These are phyloP conservation scores for Phytopythium vexans DNA, from an alignment of 352 stramenopile species.

Conservation along the genomic window DNA sequence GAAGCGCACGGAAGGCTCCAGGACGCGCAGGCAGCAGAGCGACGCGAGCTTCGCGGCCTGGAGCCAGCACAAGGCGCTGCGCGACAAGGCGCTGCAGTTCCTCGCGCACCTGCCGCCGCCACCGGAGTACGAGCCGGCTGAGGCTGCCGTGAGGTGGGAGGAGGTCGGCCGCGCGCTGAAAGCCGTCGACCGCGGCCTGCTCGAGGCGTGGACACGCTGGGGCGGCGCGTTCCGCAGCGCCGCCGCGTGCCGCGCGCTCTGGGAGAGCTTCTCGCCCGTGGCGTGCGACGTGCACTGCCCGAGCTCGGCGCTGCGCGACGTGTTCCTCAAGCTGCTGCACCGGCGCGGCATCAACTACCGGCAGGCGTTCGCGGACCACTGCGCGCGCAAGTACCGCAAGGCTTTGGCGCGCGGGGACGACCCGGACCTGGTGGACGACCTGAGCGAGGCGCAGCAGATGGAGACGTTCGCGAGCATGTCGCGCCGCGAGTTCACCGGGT, in stretches of 20 bases:
- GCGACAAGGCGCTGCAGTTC: conserved; percentile 74
- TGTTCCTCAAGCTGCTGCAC: conserved; percentile 90
- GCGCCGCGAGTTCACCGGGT: conserved; percentile 43
- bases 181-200: conserved; percentile 75
- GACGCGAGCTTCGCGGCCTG: conserved; percentile 74
- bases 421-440: conserved; percentile 57
- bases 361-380: conserved; percentile 71
- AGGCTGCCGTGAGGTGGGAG: conserved; percentile 50
- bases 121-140: conserved; percentile 13
- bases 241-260: conserved; percentile 64
- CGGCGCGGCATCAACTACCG: conserved; percentile 86
- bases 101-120: conserved; percentile 65
- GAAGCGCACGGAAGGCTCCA: conserved; percentile 41
- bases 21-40: conserved; percentile 51
- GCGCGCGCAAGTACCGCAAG: conserved; percentile 52
- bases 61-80: conserved; percentile 75
- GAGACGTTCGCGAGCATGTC: conserved; percentile 46
- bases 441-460: conserved; percentile 65
- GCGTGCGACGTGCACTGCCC: conserved; percentile 88
- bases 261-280: conserved; percentile 82
- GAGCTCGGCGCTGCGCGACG: conserved; percentile 82
- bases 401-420: conserved; percentile 48
- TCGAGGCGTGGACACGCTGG: conserved; percentile 86
- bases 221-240: conserved; percentile 54
- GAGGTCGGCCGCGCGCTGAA: conserved; percentile 89